Evolutionary conservation across 768 basidiomycete genomes (phyloP).

Genomic region (Tylopilus sp.): DNA sequence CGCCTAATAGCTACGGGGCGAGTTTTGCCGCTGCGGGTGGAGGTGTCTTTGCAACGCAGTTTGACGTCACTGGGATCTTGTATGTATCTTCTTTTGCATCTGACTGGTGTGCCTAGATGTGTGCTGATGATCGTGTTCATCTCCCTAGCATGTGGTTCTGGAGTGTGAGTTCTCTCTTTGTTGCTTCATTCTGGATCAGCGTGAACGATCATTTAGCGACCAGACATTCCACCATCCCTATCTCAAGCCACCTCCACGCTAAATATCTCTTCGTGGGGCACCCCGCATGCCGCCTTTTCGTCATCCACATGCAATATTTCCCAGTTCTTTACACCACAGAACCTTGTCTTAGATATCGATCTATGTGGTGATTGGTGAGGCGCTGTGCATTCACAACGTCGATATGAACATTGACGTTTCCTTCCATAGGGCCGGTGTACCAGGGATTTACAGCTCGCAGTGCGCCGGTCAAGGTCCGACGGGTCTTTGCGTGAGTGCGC

Average conservation of each 20-base stretch:
- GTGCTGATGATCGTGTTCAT: neutral
- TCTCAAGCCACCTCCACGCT: slow-evolving; percentile 31
- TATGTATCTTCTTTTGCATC: slow-evolving; percentile 22
- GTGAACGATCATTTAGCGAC: slow-evolving; percentile 30
- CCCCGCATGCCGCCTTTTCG: slow-evolving; percentile 43
- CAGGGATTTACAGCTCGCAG: slow-evolving; percentile 37
- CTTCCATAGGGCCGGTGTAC: slow-evolving; percentile 46
- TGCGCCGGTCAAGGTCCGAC: slow-evolving; percentile 39
- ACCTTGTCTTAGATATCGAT: slow-evolving; percentile 51
- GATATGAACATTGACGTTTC: neutral
- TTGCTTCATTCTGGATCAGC: slow-evolving; percentile 1
- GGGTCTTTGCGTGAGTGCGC: slow-evolving; percentile 39
- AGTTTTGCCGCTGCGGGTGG: slow-evolving; percentile 40
- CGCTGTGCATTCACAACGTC: neutral
- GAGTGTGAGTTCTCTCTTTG: slow-evolving; percentile 33
- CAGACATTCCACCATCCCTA: slow-evolving; percentile 36
- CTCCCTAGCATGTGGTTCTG: slow-evolving; percentile 45
- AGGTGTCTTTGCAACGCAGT: slow-evolving; percentile 67
- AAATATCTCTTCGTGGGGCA: slow-evolving; percentile 41
- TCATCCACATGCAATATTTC: slow-evolving; percentile 42
- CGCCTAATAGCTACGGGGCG: slow-evolving; percentile 25
- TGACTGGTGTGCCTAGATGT: neutral
- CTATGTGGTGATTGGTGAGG: slow-evolving; percentile 50
- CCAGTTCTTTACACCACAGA: slow-evolving; percentile 45
- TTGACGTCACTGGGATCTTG: slow-evolving; percentile 55